Evolutionary conservation across 257 asterid genomes (phyloP), one percentile per base, ranked within the genome.

Genomic region (Forsythia suspensa): DNA sequence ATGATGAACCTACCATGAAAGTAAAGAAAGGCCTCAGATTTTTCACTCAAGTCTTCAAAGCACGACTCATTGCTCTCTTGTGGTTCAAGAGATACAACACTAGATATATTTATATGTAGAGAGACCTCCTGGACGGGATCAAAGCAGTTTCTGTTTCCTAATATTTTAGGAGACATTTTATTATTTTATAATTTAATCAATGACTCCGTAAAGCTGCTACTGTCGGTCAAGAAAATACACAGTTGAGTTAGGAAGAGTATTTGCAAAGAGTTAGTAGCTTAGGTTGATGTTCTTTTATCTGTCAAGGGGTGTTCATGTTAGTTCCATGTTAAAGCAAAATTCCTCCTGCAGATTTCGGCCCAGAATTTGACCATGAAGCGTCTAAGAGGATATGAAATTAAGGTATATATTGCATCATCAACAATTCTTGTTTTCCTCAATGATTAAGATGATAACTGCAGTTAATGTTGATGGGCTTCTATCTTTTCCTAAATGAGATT

Each of bases 361-460:
- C 99, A 95, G 88, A 92, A 91, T 80, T 87, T 95, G 92, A 93
- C 90, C 70, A 93, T 95, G 99, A 92, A 91, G 81, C 97, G 97
- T 75, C 84, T 95, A 48, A 82, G 97, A 82, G 99, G 99, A 85
- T 82, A 88, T 76, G 99, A 95, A 85, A 92, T 95, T 74, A 95
- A n/a, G 99, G 99, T 92, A 83, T 77, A 44, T 48, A 41, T 34
- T 79, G 41, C 71, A 70, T 72, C 70, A 76, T 75, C 41, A 13
- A 24, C 74, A 74, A 63, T 39, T 75, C n/a, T 77, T 76, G 15
- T 75, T 76, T 66, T 38, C 69, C 29, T 71, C 68, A 57, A 4
- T 43, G 63, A 61, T 61, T 2, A 61, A 63, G 41, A 72, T 74
- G 52, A 77, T 55, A 65, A 21, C 71, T 57, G 42, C 55, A 41